A percentile compares a stretch with the other conserved stretches of the same genome.
Conservation (phyloP, 345 rosid species). For the Excoecaria cochinchinensis region DNA sequence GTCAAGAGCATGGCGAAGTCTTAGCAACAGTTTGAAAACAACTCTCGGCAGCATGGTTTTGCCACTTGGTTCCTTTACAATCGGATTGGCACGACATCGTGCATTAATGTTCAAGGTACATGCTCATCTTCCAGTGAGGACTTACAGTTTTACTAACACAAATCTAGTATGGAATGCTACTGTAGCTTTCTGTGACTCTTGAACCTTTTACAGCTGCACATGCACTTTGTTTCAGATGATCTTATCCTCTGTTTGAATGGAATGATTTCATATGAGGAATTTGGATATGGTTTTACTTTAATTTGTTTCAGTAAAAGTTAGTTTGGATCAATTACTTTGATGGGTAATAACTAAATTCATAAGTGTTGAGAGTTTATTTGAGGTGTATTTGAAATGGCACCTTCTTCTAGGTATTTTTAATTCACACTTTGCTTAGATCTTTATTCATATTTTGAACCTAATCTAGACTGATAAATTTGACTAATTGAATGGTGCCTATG, state of each 20-base stretch:
- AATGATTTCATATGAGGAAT: too few relatives aligned
- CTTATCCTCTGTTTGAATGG: not conserved
- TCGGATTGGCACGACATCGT: slow-evolving; percentile 96
- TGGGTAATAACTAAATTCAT: not conserved
- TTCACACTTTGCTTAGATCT: not conserved
- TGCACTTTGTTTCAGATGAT: not conserved
- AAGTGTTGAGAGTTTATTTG: not conserved
- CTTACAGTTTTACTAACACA: not conserved
- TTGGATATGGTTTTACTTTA: not conserved
- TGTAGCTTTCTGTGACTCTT: not conserved
- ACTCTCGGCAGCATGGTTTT: slow-evolving; percentile 82
- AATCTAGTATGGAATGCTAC: not conserved
- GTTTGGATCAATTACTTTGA: not conserved
- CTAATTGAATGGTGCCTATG: not conserved
- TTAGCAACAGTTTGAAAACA: slow-evolving; percentile 69
- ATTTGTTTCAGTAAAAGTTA: not conserved
- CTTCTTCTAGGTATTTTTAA: not conserved
- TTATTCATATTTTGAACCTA: not conserved
- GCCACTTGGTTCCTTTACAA: slow-evolving; percentile 85
- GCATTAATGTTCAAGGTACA: slow-evolving; percentile 91
- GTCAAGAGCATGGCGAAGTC: slow-evolving; percentile 71
- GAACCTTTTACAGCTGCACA: not conserved
- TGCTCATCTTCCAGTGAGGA: not conserved
- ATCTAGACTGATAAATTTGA: not conserved
- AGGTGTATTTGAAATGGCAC: not conserved